Evolutionary conservation across 495 filamentous ascomycete species (phyloP).

Genomic region (Penicillium canariense): DNA sequence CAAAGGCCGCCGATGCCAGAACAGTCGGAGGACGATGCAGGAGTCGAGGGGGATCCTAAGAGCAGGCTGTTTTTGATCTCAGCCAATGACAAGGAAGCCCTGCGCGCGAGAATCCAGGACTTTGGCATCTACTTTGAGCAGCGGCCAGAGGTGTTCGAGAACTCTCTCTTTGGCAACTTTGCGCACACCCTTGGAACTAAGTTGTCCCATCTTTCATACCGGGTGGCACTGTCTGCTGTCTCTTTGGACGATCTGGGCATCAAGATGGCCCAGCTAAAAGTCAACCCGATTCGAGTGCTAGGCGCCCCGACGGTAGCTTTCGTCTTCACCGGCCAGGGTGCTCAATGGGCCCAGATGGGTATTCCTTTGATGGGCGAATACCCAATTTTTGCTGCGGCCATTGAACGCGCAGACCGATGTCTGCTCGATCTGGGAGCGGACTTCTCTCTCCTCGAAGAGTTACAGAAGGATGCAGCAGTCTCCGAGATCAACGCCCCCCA

Average conservation of each 20-base stretch:
- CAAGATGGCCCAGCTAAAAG: slow-evolving; percentile 25
- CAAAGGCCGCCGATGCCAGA: slow-evolving; percentile 19
- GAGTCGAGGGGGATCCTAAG: slow-evolving; percentile 22
- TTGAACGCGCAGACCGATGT: slow-evolving; percentile 17
- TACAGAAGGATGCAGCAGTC: slow-evolving; percentile 4
- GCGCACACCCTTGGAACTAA: slow-evolving; percentile 30
- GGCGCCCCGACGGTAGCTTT: slow-evolving; percentile 22
- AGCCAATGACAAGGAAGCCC: slow-evolving; percentile 31
- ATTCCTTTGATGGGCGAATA: slow-evolving; percentile 27
- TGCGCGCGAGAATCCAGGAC: slow-evolving; percentile 24
- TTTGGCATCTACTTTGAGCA: slow-evolving; percentile 34
- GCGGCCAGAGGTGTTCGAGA: slow-evolving; percentile 33
- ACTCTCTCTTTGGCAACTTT: slow-evolving; percentile 27
- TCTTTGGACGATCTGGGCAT: slow-evolving; percentile 27
- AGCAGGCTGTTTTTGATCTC: slow-evolving; percentile 29
- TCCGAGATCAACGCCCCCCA: slow-evolving; percentile 23
- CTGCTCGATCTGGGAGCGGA: slow-evolving; percentile 23
- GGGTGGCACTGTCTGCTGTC: slow-evolving; percentile 24
- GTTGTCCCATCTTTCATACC: slow-evolving; percentile 27
- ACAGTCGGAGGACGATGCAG: slow-evolving; percentile 9
- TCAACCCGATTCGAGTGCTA: slow-evolving; percentile 19
- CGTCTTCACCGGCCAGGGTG: slow-evolving; percentile 45
- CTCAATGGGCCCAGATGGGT: slow-evolving; percentile 42
- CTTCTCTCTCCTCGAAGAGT: slow-evolving; percentile 20
- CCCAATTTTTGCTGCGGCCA: slow-evolving; percentile 22